Base-by-base conservation (phyloP, 2,329 filamentous ascomycete species). In the Purpureocillium lavendulum region DNA sequence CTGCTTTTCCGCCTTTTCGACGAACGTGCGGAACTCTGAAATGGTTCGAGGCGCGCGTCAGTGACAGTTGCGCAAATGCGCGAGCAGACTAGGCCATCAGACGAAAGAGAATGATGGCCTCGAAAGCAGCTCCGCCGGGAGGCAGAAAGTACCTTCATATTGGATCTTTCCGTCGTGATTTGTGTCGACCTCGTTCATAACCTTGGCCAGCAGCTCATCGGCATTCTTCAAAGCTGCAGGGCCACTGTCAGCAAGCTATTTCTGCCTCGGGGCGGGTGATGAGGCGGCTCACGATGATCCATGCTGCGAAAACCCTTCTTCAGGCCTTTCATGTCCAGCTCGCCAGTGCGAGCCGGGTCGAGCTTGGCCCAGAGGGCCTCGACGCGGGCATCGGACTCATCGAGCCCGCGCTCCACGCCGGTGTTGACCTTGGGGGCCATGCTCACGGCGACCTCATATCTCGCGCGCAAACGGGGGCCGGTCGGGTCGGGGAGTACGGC, bases 151-250 rank as follows among this genome's bases (percentile, higher is more conserved):
- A 92, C 87, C 87, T 65, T 88, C 77, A 59, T 87, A 96, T 62
- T 94, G 84, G 52, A 98, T 97, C 55, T 80, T 82, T 47, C 90
- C 87, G 61, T 97, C 88, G 18, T 80, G 78, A 57, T 89, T 88
- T 42, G 80, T 84, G 58, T 98, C 92, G 46, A 96, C 88, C 45
- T 82, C 76, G 48, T 75, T 72, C 58, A 96, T 75, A 42, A 97
- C 84, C 55, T 84, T 81, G 56, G 78, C 75, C 46, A 98, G 73
- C 70, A 97, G 79, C 30, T 77, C 70, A 61, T 94, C 85, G 57
- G 92, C 92, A 71, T 96, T 92, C 69, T 96, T 94, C 56, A 98
- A 62, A 37, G 75, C 75, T 80, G 51, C 35, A 52, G 46, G 35
- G 44, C 24, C 30, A 45, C 21, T 31, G 46, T 58, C 40, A 59